Evolutionary conservation across 73 alveolate species (phyloP).

Genomic region (Paramecium biaurelia): DNA sequence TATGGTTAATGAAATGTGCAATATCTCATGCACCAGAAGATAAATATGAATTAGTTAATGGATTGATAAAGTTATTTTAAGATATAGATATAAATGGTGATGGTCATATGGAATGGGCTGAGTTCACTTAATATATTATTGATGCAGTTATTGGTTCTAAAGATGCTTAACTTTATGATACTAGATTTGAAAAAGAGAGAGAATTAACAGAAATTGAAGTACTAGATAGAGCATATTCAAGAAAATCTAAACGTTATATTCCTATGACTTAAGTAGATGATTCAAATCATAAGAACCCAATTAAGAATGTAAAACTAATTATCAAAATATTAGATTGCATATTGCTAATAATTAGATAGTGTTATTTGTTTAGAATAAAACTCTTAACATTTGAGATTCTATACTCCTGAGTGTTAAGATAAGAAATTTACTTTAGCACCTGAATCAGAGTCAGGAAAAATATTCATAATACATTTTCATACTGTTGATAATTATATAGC

Average conservation of each 20-base stretch:
- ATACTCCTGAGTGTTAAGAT: constrained; percentile 69
- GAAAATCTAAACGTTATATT: constrained; percentile 69
- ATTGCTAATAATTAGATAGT: constrained; percentile 62
- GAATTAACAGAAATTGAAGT: constrained; percentile 74
- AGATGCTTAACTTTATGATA: constrained; percentile 65
- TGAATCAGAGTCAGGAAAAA: constrained; percentile 56
- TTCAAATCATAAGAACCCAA: constrained; percentile 60
- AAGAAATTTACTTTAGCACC: constrained; percentile 50
- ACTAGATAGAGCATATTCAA: constrained; percentile 75
- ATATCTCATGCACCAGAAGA: constrained; percentile 77
- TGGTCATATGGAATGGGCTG: constrained; percentile 97
- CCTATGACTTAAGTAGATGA: constrained; percentile 66
- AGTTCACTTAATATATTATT: constrained; percentile 93
- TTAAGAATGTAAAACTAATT: constrained; percentile 56
- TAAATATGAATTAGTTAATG: constrained; percentile 92
- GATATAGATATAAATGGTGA: constrained; percentile 98
- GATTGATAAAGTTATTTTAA: constrained; percentile 87
- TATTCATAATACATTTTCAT: constrained; percentile 36
- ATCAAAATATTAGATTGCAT: constrained; percentile 44
- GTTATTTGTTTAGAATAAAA: constrained; percentile 72
- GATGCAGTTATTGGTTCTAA: constrained; percentile 94
- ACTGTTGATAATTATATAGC: constrained; percentile 66
- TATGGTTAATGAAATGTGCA: constrained; percentile 85
- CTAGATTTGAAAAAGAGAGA: constrained; percentile 61
- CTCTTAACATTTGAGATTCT: constrained; percentile 70